phyloP scores from a whole-genome alignment of 73 alveolate genomes.

The Tetrahymena borealis region DNA sequence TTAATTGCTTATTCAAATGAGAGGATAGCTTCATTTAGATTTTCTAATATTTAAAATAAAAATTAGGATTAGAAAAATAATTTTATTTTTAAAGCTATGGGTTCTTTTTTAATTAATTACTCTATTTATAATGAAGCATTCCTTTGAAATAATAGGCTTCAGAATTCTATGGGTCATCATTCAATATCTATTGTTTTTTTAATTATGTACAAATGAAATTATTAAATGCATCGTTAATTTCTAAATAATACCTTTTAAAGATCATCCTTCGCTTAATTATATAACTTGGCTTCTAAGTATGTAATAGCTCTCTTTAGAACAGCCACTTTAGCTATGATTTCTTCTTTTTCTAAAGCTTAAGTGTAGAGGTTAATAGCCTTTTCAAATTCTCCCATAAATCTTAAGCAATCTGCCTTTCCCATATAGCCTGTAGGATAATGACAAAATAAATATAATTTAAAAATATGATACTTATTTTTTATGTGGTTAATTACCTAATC shows the following conservation, averaged over 20 bases:
- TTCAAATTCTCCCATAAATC: constrained; percentile 22
- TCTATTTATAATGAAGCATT: constrained; percentile 38
- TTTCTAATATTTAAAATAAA: neutral
- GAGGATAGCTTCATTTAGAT: constrained; percentile 51
- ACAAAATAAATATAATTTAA: constrained; percentile 9
- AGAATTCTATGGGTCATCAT: constrained; percentile 30
- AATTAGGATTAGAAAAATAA: no score
- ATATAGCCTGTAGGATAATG: constrained; percentile 50
- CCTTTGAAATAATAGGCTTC: constrained; percentile 65
- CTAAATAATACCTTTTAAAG: constrained; percentile 11
- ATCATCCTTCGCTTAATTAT: constrained; percentile 26
- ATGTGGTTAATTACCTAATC: neutral
- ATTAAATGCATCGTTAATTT: neutral
- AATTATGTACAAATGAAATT: neutral
- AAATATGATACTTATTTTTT: neutral
- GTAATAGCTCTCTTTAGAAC: constrained; percentile 40
- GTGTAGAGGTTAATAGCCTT: constrained; percentile 27
- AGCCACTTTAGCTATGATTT: constrained; percentile 12
- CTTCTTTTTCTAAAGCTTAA: constrained; percentile 40
- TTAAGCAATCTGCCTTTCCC: constrained; percentile 65
- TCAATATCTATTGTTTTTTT: constrained; percentile 5
- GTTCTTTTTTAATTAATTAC: neutral
- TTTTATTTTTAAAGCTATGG: no score
- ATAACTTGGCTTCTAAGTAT: constrained; percentile 22
- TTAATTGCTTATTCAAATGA: constrained; percentile 67